These are phyloP conservation scores for Dothistroma pini DNA, from an alignment of 2,329 filamentous ascomycete species.

Conservation along the genomic window DNA sequence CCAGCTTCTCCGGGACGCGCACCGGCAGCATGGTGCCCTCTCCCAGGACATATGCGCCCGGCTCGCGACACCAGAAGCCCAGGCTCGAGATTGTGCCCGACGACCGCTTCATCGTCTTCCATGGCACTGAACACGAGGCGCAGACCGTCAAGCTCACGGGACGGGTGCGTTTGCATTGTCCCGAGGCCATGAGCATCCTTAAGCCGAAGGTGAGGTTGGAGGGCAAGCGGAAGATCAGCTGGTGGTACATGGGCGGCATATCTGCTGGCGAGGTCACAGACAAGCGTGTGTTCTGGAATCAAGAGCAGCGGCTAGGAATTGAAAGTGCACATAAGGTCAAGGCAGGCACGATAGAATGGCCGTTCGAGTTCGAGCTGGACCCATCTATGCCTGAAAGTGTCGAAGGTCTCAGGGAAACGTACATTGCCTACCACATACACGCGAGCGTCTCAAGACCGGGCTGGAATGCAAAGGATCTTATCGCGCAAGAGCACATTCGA, in stretches of 20 bases:
- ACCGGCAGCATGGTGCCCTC: slow-evolving; percentile 31
- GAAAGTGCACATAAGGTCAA: slow-evolving; percentile 49
- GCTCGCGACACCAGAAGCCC: slow-evolving; percentile 26
- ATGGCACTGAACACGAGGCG: slow-evolving; percentile 47
- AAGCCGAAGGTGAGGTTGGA: slow-evolving; percentile 46
- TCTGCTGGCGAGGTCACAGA: slow-evolving; percentile 41
- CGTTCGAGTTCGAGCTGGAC: slow-evolving; percentile 48
- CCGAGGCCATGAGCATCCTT: slow-evolving; percentile 47
- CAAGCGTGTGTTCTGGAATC: slow-evolving; percentile 46
- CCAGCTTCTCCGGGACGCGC: slow-evolving; percentile 8
- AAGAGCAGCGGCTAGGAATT: slow-evolving; percentile 45
- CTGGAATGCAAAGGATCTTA: slow-evolving; percentile 83
- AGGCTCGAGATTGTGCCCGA: slow-evolving; percentile 46
- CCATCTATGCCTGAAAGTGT: slow-evolving; percentile 70
- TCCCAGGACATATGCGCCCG: slow-evolving; percentile 21
- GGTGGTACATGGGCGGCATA: slow-evolving; percentile 38
- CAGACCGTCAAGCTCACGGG: slow-evolving; percentile 45
- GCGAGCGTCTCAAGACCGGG: slow-evolving; percentile 76
- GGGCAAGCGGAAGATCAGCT: slow-evolving; percentile 47
- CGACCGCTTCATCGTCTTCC: slow-evolving; percentile 48
- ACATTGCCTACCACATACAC: slow-evolving; percentile 86
- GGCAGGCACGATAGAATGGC: slow-evolving; percentile 48
- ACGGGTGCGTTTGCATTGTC: slow-evolving; percentile 45
- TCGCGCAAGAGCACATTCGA: slow-evolving; percentile 64
- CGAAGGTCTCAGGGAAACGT: slow-evolving; percentile 81